Conservation (phyloP, 1,284 basidiomycete species). For the Exobasidium cylindrosporum region DNA sequence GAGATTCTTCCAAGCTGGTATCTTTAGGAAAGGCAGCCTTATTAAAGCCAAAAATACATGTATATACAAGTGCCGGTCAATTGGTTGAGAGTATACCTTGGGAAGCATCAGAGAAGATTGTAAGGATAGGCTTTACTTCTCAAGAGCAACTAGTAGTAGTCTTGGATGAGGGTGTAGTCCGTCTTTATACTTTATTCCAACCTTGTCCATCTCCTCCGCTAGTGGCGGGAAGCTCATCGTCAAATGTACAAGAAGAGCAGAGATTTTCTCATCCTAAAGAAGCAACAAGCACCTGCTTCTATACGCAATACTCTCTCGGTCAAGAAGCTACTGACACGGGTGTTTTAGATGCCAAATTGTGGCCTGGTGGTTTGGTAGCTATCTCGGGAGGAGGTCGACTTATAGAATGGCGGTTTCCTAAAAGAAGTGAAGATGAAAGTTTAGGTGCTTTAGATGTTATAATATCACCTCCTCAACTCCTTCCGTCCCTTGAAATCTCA, state of each 20-base stretch:
- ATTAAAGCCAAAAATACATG: constrained; percentile 65
- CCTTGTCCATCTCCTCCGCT: constrained; percentile 25
- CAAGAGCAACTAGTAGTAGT: constrained; percentile 79
- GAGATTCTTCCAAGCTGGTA: constrained; percentile 77
- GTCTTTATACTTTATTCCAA: constrained; percentile 73
- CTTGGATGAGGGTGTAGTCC: constrained; percentile 86
- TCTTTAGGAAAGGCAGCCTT: constrained; percentile 68
- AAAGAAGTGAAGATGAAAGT: constrained; percentile 64
- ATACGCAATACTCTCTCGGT: constrained; percentile 79
- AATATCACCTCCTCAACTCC: constrained; percentile 7
- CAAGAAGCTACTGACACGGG: constrained; percentile 77
- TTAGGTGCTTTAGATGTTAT: neutral
- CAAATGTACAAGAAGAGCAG: constrained; percentile 1
- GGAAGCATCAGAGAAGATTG: constrained; percentile 69
- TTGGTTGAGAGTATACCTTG: constrained; percentile 61
- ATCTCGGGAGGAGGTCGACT: constrained; percentile 73
- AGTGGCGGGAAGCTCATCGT: constrained; percentile 8
- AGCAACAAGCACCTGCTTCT: constrained; percentile 65
- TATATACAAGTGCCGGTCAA: constrained; percentile 59
- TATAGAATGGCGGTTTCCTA: constrained; percentile 68
- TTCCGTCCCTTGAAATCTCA: neutral
- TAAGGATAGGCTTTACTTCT: constrained; percentile 76
- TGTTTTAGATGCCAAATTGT: constrained; percentile 77
- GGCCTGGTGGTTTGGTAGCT: constrained; percentile 81
- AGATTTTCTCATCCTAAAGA: constrained; percentile 19